Percentiles rank a stretch among this genome's conserved stretches.
Conservation (phyloP, 257 asterid genomes). For the Gentiana dahurica region DNA sequence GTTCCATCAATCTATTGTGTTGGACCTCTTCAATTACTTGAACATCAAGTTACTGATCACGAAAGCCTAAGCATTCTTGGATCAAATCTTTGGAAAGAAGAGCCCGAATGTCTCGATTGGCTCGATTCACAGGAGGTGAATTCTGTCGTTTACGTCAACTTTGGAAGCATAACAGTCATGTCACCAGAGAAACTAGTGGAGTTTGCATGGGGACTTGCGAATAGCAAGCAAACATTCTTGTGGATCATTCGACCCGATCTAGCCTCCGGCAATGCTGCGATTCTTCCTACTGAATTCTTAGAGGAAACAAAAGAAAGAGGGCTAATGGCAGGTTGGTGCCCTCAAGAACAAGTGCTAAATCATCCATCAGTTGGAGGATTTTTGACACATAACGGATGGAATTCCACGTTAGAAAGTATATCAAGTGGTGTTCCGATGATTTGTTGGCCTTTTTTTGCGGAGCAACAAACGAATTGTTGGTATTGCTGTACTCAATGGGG, state of each 20-base stretch:
- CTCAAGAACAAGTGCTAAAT: slow-evolving; percentile 19
- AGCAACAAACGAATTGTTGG: slow-evolving; percentile 24
- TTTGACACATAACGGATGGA: slow-evolving; percentile 27
- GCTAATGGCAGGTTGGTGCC: slow-evolving; percentile 20
- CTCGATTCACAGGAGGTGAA: slow-evolving; percentile 13
- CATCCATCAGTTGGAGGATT: slow-evolving; percentile 23
- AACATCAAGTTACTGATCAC: background rate
- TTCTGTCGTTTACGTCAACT: slow-evolving; percentile 31
- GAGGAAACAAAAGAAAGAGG: slow-evolving; percentile 15
- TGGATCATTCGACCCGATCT: slow-evolving; percentile 29
- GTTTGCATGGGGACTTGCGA: slow-evolving; percentile 30
- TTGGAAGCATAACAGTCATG: slow-evolving; percentile 27
- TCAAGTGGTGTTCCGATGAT: slow-evolving; percentile 21
- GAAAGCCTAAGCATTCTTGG: slow-evolving; percentile 7
- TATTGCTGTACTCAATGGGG: slow-evolving; percentile 14
- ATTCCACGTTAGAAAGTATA: slow-evolving; percentile 20
- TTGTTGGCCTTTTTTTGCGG: slow-evolving; percentile 29
- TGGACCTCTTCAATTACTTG: slow-evolving; percentile 22
- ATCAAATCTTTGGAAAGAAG: slow-evolving; percentile 32
- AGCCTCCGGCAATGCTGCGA: slow-evolving; percentile 12
- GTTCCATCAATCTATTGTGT: slow-evolving; percentile 13
- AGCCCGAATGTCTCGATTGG: slow-evolving; percentile 23
- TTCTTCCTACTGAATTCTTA: slow-evolving; percentile 18
- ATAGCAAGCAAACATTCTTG: slow-evolving; percentile 16
- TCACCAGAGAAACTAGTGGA: slow-evolving; percentile 13